phyloP scores from a whole-genome alignment of 106 monocot species.

The Vanilla planifolia region DNA sequence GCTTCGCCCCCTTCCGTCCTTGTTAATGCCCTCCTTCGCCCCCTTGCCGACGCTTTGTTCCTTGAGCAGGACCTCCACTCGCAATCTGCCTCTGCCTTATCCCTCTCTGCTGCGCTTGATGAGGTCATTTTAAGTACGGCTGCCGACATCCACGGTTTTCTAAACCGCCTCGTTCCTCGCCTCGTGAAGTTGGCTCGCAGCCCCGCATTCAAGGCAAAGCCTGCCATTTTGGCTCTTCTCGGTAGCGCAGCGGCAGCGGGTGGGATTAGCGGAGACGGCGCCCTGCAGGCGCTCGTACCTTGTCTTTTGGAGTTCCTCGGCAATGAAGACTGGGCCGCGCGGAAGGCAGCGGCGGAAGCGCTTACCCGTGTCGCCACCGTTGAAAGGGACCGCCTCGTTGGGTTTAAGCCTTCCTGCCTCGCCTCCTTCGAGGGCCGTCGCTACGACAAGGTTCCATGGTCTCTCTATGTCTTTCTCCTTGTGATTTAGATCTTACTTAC shows the following conservation, averaged over 20 bases:
- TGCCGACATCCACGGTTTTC: slow-evolving; percentile 22
- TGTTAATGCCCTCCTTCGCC: slow-evolving; percentile 32
- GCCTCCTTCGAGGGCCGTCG: slow-evolving; percentile 54
- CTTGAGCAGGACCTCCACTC: slow-evolving; percentile 81
- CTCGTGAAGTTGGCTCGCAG: slow-evolving; percentile 59
- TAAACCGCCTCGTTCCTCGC: slow-evolving; percentile 58
- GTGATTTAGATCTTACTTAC: background rate
- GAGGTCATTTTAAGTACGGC: slow-evolving; percentile 7
- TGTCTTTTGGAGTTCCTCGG: slow-evolving; percentile 52
- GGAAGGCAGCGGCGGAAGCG: slow-evolving; percentile 82
- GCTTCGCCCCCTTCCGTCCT: slow-evolving; percentile 9
- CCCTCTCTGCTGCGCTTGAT: slow-evolving; percentile 68
- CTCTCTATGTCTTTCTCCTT: slow-evolving; percentile 4
- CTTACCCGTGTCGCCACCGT: slow-evolving; percentile 40
- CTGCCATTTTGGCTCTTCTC: slow-evolving; percentile 59
- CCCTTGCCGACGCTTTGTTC: slow-evolving; percentile 55
- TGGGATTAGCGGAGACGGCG: slow-evolving; percentile 23
- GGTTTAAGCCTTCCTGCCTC: slow-evolving; percentile 54
- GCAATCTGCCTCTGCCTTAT: slow-evolving; percentile 55
- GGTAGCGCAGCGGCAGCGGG: slow-evolving; percentile 46
- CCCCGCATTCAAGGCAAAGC: slow-evolving; percentile 78
- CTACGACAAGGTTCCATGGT: slow-evolving; percentile 63
- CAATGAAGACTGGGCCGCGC: slow-evolving; percentile 76
- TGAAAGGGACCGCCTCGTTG: slow-evolving; percentile 45
- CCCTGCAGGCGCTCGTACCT: slow-evolving; percentile 35